Conservation (phyloP, 129 eudicot genomes). For the Artemisia tridentata region DNA sequence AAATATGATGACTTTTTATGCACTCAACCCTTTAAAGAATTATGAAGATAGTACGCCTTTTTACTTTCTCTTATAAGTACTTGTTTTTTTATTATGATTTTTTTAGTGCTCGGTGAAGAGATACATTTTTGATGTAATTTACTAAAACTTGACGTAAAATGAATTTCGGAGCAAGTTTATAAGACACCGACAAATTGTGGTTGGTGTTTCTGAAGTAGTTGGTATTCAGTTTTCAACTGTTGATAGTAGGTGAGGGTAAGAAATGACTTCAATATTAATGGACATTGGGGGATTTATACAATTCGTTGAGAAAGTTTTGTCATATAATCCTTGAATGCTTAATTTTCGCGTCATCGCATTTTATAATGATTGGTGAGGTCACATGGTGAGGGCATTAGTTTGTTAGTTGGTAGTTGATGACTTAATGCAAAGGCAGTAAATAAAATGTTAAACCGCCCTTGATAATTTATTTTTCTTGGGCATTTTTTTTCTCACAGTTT, state of each 20-base stretch:
- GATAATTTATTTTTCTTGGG: conserved; percentile 5
- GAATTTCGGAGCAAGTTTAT: conserved; percentile 6
- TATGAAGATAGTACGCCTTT: neutral
- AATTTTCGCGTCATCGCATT: conserved; percentile 2
- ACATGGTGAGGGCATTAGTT: neutral
- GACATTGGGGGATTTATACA: conserved; percentile 8
- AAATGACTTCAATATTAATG: conserved; percentile 7
- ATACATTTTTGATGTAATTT: conserved; percentile 6
- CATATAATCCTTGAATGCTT: neutral
- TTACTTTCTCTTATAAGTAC: neutral
- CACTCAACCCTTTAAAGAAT: no score
- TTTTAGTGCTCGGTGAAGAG: conserved; percentile 12
- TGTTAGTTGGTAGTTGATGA: conserved; percentile 13
- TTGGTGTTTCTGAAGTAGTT: conserved; percentile 16
- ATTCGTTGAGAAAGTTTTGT: neutral
- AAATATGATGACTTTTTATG: no score
- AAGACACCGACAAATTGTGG: conserved; percentile 22
- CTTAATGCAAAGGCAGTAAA: conserved; percentile 2
- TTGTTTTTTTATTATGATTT: conserved; percentile 12
- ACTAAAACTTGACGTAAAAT: neutral
- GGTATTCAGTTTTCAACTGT: conserved; percentile 15
- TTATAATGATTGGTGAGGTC: conserved; percentile 6
- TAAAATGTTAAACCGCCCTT: neutral
- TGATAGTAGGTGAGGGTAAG: conserved; percentile 20
- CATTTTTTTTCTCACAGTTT: neutral